These are phyloP conservation scores for Echium plantagineum DNA, from an alignment of 257 asterid species.

Conservation along the genomic window DNA sequence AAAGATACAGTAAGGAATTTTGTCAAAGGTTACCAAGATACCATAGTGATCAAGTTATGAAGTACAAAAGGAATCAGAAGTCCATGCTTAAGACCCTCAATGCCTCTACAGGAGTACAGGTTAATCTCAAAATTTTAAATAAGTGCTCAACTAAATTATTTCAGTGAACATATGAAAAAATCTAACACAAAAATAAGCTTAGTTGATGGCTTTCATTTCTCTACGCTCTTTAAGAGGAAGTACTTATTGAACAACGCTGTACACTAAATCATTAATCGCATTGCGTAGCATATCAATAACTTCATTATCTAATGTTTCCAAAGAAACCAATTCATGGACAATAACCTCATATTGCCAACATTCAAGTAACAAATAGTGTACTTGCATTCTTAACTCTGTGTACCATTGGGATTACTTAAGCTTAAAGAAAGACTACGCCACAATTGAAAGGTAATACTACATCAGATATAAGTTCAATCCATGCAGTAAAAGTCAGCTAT, in stretches of 20 bases:
- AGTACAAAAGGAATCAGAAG: background rate
- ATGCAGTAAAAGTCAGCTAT: no score
- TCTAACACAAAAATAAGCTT: background rate
- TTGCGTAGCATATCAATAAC: background rate
- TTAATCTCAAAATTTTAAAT: background rate
- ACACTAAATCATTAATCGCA: background rate
- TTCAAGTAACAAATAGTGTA: no score
- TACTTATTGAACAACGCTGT: background rate
- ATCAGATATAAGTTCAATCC: background rate
- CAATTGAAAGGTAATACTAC: background rate
- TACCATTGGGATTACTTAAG: background rate
- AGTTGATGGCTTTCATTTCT: background rate
- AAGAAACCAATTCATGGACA: no score
- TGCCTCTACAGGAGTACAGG: background rate
- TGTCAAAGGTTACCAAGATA: background rate
- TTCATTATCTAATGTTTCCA: no score
- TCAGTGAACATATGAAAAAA: background rate
- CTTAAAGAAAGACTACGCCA: background rate
- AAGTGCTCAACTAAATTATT: background rate
- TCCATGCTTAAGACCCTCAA: background rate
- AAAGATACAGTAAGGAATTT: background rate
- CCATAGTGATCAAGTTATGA: background rate
- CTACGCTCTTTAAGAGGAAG: background rate
- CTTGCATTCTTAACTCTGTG: background rate
- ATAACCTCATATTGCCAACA: no score